Conservation (phyloP, 768 basidiomycete species). For the Lentinula sp. region DNA sequence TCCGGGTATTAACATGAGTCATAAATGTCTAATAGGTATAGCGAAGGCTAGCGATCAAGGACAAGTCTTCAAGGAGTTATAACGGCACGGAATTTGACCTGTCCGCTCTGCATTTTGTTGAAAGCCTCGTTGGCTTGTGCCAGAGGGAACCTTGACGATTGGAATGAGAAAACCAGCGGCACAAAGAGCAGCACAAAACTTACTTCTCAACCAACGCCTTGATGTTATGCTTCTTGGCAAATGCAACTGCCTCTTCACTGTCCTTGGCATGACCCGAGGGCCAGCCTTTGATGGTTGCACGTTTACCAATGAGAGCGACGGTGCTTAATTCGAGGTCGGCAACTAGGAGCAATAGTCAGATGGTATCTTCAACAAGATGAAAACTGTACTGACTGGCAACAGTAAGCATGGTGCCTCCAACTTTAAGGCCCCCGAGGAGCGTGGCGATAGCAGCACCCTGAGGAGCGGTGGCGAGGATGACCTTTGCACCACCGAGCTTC, state of each 20-base stretch:
- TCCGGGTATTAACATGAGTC: neutral
- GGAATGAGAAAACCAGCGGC: neutral
- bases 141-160: neutral
- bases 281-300: neutral
- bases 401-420: constrained; percentile 1
- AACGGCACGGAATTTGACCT: neutral
- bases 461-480: neutral
- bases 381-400: neutral
- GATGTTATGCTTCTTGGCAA: neutral
- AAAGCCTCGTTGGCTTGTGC: neutral
- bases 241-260: neutral
- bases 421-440: neutral
- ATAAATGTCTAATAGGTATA: neutral
- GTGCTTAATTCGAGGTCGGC: neutral
- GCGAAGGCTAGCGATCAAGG: neutral
- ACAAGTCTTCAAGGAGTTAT: neutral
- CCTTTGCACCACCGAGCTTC: constrained; percentile 1
- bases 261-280: constrained; percentile 1
- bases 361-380: neutral
- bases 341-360: neutral
- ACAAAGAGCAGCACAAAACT: neutral
- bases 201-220: neutral
- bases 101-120: neutral
- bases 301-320: neutral
- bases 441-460: neutral